Percentiles rank a stretch among this genome's conserved stretches.
These are phyloP conservation scores for Fusarium sp. DNA, from an alignment of 2,329 filamentous ascomycete species.

Conservation along the genomic window DNA sequence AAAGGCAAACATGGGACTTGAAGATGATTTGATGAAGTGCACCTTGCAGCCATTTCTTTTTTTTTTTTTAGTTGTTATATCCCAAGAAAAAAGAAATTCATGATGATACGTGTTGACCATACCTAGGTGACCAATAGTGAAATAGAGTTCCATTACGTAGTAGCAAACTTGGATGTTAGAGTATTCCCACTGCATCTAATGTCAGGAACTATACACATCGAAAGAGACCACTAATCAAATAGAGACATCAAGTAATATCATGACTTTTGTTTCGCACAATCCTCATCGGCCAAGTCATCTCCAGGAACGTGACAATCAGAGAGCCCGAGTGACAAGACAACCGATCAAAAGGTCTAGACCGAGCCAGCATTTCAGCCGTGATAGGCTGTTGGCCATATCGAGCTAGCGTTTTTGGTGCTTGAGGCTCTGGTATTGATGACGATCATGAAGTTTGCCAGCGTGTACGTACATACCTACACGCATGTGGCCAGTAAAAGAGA, in stretches of 20 bases:
- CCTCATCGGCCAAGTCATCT: background rate
- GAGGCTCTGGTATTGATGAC: conserved; percentile 32
- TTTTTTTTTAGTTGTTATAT: conserved; percentile 34
- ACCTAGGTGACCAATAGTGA: background rate
- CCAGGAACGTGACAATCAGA: conserved; percentile 13
- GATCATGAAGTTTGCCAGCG: conserved; percentile 29
- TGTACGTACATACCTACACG: background rate
- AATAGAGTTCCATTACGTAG: background rate
- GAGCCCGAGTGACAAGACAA: background rate
- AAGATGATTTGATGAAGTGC: conserved; percentile 30
- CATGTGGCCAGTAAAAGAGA: background rate
- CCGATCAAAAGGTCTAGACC: conserved; percentile 10
- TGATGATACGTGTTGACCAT: conserved; percentile 7
- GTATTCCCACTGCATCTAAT: background rate
- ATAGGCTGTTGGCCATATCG: conserved; percentile 3
- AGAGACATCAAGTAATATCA: background rate
- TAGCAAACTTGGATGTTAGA: background rate
- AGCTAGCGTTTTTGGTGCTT: conserved; percentile 23
- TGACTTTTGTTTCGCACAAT: background rate
- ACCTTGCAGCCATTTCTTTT: conserved; percentile 28
- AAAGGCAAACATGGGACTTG: background rate
- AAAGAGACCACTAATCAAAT: background rate
- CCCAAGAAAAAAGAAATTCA: conserved; percentile 23
- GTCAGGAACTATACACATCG: background rate
- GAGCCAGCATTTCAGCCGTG: background rate